Percentiles rank a stretch among this genome's conserved stretches.
phyloP scores from a whole-genome alignment of 2,329 filamentous ascomycete genomes.

The Drechmeria coniospora region DNA sequence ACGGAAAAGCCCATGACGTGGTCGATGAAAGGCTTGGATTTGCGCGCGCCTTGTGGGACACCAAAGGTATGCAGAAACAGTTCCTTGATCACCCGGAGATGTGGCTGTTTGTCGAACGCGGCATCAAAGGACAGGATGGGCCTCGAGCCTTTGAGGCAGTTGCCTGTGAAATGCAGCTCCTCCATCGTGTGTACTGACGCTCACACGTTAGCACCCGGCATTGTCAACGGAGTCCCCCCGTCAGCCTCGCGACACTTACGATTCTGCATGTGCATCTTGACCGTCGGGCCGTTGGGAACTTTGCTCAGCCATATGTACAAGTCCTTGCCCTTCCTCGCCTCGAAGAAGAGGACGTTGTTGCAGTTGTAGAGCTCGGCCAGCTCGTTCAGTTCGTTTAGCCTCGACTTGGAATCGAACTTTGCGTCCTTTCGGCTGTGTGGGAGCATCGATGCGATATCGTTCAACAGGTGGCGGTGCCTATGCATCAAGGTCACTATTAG shows the following conservation, averaged over 20 bases:
- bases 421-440: constrained; percentile 89
- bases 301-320: constrained; percentile 89
- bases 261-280: constrained; percentile 65
- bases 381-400: constrained; percentile 70
- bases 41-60: constrained; percentile 74
- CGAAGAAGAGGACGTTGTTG: constrained; percentile 90
- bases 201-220: constrained; percentile 13
- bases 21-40: constrained; percentile 91
- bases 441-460: constrained; percentile 75
- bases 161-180: constrained; percentile 90
- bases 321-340: constrained; percentile 87
- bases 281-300: constrained; percentile 53
- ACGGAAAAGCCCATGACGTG: constrained; percentile 87
- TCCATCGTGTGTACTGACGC: constrained; percentile 81
- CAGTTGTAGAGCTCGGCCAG: constrained; percentile 68
- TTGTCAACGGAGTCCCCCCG: too few species aligned
- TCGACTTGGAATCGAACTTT: constrained; percentile 93
- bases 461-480: constrained; percentile 84
- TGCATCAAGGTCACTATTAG: too few species aligned
- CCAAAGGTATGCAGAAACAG: constrained; percentile 82
- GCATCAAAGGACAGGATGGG: constrained; percentile 86
- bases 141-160: constrained; percentile 85
- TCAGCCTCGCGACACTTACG: constrained; percentile 23
- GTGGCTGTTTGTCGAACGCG: constrained; percentile 66
- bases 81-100: constrained; percentile 75